A percentile compares a stretch with the other conserved stretches of the same genome.
These are phyloP conservation scores for Lichtheimia corymbifera DNA, from an alignment of 371 early-diverging fungal species.

Conservation along the genomic window DNA sequence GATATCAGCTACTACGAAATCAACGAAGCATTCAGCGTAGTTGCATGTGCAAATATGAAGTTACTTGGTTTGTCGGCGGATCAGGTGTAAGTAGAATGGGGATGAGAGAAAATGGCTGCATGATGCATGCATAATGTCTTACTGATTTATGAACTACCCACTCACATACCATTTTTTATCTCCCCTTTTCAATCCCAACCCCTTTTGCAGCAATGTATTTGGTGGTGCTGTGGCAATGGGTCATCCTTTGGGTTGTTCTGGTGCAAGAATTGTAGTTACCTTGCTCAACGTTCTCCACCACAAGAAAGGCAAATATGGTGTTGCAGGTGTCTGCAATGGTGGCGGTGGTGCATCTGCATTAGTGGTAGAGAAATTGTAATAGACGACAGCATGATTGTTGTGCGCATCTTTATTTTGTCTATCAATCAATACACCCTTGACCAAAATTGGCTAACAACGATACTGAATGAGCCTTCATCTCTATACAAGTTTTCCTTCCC, in stretches of 20 bases:
- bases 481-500: not conserved
- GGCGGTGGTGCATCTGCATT: constrained; percentile 94
- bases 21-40: constrained; percentile 98
- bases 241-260: constrained; percentile 97
- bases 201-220: constrained; percentile 67
- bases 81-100: constrained; percentile 57
- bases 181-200: no score
- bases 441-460: no score
- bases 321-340: constrained; percentile 95
- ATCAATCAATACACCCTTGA: no score
- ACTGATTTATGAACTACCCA: constrained; percentile 11
- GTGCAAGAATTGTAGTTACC: constrained; percentile 91
- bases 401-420: no score
- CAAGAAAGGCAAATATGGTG: constrained; percentile 78
- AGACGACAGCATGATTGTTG: not conserved
- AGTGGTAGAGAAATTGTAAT: constrained; percentile 65
- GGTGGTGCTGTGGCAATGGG: constrained; percentile 98
- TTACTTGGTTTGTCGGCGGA: constrained; percentile 69
- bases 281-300: constrained; percentile 74
- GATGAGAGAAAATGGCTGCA: not conserved
- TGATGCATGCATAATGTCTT: not conserved
- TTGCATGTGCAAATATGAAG: constrained; percentile 89
- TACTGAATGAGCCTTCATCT: not conserved
- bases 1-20: constrained; percentile 89
- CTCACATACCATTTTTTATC: not conserved